Percentiles rank a stretch among this genome's conserved stretches.
phyloP scores from a whole-genome alignment of 306 rosid genomes.

The Datisca glomerata region DNA sequence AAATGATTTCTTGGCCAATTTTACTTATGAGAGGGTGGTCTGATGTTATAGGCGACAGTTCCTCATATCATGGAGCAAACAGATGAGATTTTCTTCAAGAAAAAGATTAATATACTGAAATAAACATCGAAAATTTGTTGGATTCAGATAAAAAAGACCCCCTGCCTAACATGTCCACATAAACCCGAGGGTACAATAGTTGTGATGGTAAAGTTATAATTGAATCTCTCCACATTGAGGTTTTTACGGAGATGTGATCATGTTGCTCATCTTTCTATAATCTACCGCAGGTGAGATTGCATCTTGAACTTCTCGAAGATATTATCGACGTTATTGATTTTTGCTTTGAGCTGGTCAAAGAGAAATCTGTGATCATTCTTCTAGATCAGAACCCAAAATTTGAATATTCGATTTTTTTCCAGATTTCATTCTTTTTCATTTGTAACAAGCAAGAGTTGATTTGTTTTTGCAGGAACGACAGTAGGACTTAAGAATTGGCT shows the following conservation, averaged over 20 bases:
- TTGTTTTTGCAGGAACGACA: constrained; percentile 26
- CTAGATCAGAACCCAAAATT: constrained; percentile 44
- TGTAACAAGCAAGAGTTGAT: background rate
- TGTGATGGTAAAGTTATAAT: constrained; percentile 47
- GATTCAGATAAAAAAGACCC: constrained; percentile 42
- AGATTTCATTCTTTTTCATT: background rate
- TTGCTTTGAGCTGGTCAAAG: constrained; percentile 92
- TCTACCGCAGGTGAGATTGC: constrained; percentile 40
- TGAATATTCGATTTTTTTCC: background rate
- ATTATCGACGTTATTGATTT: constrained; percentile 78
- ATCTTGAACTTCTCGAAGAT: constrained; percentile 43
- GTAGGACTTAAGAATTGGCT: constrained; percentile 42
- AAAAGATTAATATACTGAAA: constrained; percentile 46
- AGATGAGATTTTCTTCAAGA: constrained; percentile 63
- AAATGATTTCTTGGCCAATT: no score
- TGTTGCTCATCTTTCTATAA: background rate
- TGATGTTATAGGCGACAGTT: constrained; percentile 68
- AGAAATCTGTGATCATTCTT: constrained; percentile 88
- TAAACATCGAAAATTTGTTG: constrained; percentile 54
- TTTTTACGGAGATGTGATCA: background rate
- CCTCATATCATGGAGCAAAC: constrained; percentile 64
- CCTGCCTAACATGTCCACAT: constrained; percentile 59
- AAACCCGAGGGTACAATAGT: constrained; percentile 90
- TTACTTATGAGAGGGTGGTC: constrained; percentile 5
- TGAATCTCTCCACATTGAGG: background rate